A percentile compares a stretch with the other conserved stretches of the same genome.
Evolutionary conservation across 495 filamentous ascomycete genomes (phyloP).

Genomic region (Hypoxylon cercidicola): DNA sequence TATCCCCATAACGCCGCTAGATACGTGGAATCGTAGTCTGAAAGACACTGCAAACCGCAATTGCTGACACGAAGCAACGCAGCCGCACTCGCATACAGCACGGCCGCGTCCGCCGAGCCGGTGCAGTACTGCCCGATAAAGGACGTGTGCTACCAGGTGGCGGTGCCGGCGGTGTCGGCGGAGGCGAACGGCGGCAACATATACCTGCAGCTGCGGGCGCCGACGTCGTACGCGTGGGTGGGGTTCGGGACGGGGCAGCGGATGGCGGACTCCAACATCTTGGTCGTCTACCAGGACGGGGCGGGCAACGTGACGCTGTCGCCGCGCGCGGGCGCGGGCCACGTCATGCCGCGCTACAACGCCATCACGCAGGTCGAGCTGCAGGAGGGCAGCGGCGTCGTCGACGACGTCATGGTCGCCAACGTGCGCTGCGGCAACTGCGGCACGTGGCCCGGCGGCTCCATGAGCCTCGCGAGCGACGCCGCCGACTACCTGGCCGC

Average conservation of each 20-base stretch:
- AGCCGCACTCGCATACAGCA: constrained; percentile 40
- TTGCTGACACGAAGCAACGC: constrained; percentile 8
- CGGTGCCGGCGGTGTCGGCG: constrained; percentile 55
- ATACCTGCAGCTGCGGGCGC: constrained; percentile 73
- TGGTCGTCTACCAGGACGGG: constrained; percentile 72
- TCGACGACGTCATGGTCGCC: constrained; percentile 66
- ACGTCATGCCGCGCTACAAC: constrained; percentile 65
- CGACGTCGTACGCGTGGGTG: constrained; percentile 69
- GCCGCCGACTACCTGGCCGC: constrained; percentile 74
- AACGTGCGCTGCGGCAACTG: constrained; percentile 65
- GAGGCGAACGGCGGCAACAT: constrained; percentile 60
- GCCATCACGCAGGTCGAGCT: constrained; percentile 60
- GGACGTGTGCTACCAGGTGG: constrained; percentile 58
- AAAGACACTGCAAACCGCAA: no score
- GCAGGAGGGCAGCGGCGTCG: constrained; percentile 70
- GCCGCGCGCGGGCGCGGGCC: constrained; percentile 64
- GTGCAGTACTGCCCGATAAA: constrained; percentile 44
- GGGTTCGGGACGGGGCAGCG: constrained; percentile 69
- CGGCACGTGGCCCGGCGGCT: constrained; percentile 64
- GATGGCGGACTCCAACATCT: constrained; percentile 75
- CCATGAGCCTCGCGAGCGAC: constrained; percentile 62
- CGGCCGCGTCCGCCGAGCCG: constrained; percentile 25
- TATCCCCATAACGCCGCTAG: neutral
- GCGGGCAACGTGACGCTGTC: constrained; percentile 72
- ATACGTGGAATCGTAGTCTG: no score